Base-by-base conservation (phyloP, 306 rosid species). In the Geum urbanum region DNA sequence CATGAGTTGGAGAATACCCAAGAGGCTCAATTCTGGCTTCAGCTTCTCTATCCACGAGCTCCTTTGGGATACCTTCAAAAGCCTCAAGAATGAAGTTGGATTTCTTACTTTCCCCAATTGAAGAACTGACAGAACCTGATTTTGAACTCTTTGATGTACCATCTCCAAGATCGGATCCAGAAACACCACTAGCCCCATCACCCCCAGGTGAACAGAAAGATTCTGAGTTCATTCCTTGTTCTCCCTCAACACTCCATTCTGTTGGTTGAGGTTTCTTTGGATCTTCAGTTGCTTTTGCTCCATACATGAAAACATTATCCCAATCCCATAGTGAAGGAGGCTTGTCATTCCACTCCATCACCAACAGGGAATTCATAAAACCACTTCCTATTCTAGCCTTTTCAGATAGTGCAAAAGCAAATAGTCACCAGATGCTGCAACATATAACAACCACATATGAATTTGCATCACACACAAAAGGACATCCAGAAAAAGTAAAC, bases 261-360 rank as follows among this genome's bases (percentile, higher is more conserved):
- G 79, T 60, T 41, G 76, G 73, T 65, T 74, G 89, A n/a, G 74
- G 60, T 80, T 72, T 71, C 52, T 63, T 88, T 2, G 81, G 76
- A 83, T 82, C 85, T 71, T 88, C 96, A 35, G 91, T 52, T 68
- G 80, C 71, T 66, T 86, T 89, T 54, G 87, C 15, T 68, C 82
- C 85, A 61, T 74, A 79, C 73, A 80, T 80, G 55, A 80, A 76
- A 15, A 87, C 81, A 70, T 88, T 83, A 68, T 92, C 97, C 96
- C 88, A 90, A 50, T 90, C 92, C 97, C 98, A 90, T 70, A 82
- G 82, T 9, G 81, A 83, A 0, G 77, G 71, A 70, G 90, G 79
- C 63, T 84, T 88, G n/a, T 79, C 77, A 74, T 84, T 90, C 98
- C 97, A 92, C 82, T 88, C 97, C 98, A 92, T 92, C 70, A 71